A percentile compares a stretch with the other conserved stretches of the same genome.
Evolutionary conservation across 441 rosid species (phyloP).

Genomic region (Populus hybrid): DNA sequence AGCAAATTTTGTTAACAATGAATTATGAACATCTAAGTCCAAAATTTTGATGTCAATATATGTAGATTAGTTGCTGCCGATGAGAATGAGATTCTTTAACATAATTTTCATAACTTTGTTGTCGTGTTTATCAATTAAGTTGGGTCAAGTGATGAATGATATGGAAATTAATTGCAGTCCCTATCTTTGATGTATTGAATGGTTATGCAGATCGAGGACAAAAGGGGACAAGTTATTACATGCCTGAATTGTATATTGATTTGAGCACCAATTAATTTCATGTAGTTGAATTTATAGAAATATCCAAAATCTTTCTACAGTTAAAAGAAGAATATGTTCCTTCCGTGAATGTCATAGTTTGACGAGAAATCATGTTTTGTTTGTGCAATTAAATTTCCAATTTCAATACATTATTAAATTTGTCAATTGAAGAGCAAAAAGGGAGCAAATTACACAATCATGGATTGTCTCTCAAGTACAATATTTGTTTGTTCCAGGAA

Average conservation of each 20-base stretch:
- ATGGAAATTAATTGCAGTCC: background rate
- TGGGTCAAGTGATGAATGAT: background rate
- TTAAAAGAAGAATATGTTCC: background rate
- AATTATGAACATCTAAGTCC: background rate
- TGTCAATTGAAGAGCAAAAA: background rate
- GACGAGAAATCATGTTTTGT: background rate
- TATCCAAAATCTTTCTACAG: background rate
- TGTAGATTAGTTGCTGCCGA: background rate
- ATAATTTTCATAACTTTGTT: background rate
- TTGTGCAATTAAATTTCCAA: background rate
- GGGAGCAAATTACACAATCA: background rate
- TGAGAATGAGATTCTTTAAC: background rate
- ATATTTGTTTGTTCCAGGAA: background rate
- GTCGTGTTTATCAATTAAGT: background rate
- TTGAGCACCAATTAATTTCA: background rate
- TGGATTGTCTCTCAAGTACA: background rate
- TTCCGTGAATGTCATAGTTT: background rate
- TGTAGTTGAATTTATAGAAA: background rate
- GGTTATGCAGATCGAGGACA: background rate
- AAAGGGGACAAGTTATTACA: background rate
- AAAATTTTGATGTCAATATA: background rate
- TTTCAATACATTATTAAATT: background rate
- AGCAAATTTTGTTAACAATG: background rate
- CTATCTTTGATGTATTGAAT: background rate
- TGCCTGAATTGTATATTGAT: background rate